Evolutionary conservation across 1,284 basidiomycete species (phyloP), one percentile per base, ranked within the genome.

Genomic region (Cerioporus squamosus): DNA sequence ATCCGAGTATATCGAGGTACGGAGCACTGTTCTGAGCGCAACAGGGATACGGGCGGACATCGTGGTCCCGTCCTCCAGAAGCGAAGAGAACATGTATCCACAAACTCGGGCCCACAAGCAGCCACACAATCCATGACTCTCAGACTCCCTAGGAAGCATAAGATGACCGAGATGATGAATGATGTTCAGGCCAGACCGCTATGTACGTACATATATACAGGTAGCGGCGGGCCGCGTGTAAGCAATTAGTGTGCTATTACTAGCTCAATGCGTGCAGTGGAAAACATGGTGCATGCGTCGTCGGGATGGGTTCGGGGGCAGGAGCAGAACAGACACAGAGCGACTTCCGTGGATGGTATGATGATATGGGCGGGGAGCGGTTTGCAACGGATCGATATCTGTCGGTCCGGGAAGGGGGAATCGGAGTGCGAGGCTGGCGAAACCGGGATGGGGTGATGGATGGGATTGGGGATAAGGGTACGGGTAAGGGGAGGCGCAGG

Each of bases 121-220:
- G n/a, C n/a, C n/a, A n/a, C n/a, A n/a, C n/a, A n/a, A n/a, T n/a
- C n/a, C n/a, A n/a, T n/a, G n/a, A n/a, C n/a, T n/a, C n/a, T n/a
- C n/a, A 29, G 26, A 29, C 26, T 29, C 26, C 6, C 26, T 1
- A 29, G n/a, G 10, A 18, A 18, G 43, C 20, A 2, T 24, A 33
- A 20, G 45, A 31, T 9, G 45, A 47, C 29, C 8, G n/a, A 15
- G 29, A 36, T 50, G 26, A 5, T 31, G 47, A 49, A 55, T 53
- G 45, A 44, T 50, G 48, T 46, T 49, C 36, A 18, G 43, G 51
- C 50, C 49, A 53, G 57, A 48, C 55, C 39, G 58, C 44, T 65
- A 64, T 60, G 63, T 63, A 63, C 62, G 57, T 68, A 65, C 59
- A 62, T 64, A 64, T 60, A 61, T 65, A 66, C 63, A 64, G 57